Conservation (phyloP, 1,284 basidiomycete species). For the Sporisorium iseilematis-ciliati region DNA sequence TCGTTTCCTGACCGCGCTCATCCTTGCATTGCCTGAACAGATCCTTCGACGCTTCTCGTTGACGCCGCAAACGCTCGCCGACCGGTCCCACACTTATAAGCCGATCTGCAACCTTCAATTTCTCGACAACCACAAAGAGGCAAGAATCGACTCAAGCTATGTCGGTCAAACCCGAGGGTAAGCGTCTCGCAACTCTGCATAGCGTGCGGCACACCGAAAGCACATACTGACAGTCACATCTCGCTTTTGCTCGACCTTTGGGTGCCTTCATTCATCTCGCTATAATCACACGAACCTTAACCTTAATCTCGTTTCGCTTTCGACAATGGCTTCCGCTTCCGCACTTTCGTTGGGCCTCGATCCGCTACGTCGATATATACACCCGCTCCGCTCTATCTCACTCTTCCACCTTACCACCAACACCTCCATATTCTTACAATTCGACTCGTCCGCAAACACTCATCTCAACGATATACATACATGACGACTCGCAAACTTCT, state of each 20-base stretch:
- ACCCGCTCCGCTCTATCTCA: neutral
- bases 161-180: constrained; percentile 34
- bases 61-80: too few species aligned
- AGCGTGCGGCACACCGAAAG: neutral
- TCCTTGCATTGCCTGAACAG: neutral
- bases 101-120: neutral
- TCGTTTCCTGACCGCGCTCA: neutral
- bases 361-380: neutral
- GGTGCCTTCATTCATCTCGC: neutral
- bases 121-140: neutral
- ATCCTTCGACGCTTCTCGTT: too few species aligned
- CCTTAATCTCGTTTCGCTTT: neutral
- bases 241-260: neutral
- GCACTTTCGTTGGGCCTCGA: neutral
- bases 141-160: constrained; percentile 2
- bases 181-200: neutral
- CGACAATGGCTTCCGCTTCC: constrained; percentile 1
- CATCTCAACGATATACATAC: neutral
- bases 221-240: constrained; percentile 7
- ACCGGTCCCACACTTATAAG: too few species aligned
- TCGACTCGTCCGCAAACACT: neutral
- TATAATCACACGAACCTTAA: constrained; percentile 12
- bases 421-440: neutral
- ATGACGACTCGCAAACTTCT: neutral
- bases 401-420: neutral